phyloP scores from a whole-genome alignment of 768 basidiomycete species.

The Mycena olivaceomarginata region DNA sequence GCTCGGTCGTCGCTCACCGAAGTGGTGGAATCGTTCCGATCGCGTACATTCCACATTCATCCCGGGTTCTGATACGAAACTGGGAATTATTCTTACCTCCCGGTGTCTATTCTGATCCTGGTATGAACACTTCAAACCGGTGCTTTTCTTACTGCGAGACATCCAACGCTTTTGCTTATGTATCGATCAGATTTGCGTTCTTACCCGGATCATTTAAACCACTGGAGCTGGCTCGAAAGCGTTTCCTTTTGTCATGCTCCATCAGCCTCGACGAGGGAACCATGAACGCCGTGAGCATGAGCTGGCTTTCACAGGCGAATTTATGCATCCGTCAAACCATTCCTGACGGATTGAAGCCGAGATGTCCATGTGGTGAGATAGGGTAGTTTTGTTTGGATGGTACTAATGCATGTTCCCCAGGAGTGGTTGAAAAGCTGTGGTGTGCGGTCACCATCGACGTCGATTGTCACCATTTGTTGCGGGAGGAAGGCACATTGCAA shows the following conservation, averaged over 20 bases:
- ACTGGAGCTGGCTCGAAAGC: neutral
- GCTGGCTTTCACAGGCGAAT: conserved; percentile 20
- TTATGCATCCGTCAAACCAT: neutral
- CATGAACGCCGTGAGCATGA: neutral
- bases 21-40: neutral
- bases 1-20: neutral
- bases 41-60: neutral
- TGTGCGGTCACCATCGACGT: neutral
- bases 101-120: too few species aligned
- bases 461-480: neutral
- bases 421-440: neutral
- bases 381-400: too few species aligned
- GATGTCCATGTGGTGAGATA: conserved; percentile 9
- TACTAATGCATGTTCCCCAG: neutral
- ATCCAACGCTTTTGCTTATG: neutral
- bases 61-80: neutral
- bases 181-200: conserved; percentile 1
- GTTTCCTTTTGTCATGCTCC: neutral
- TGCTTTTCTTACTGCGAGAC: too few species aligned
- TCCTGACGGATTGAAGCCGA: neutral
- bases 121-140: neutral
- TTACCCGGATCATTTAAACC: conserved; percentile 1
- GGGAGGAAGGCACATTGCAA: neutral
- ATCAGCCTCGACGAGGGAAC: neutral
- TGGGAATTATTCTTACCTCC: neutral